Evolutionary conservation across 1,284 basidiomycete genomes (phyloP).

Genomic region (Microbotryum scabiosae): DNA sequence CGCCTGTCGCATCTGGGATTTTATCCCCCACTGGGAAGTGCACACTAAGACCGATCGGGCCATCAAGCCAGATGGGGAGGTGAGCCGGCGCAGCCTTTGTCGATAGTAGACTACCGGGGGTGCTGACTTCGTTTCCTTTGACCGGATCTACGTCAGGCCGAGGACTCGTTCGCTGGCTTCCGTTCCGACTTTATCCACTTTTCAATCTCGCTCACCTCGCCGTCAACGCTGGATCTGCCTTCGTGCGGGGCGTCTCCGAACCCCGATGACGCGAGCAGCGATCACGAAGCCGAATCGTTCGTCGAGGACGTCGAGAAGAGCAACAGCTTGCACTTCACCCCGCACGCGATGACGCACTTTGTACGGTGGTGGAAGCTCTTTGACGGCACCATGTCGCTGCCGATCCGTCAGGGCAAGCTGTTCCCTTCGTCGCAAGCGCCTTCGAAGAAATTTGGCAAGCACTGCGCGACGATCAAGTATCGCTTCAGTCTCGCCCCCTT

Average conservation of each 20-base stretch:
- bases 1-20: constrained; percentile 70
- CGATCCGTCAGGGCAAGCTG: constrained; percentile 75
- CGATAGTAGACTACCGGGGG: too few species aligned
- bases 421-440: constrained; percentile 63
- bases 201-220: constrained; percentile 75
- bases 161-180: constrained; percentile 81
- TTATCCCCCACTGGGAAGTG: constrained; percentile 74
- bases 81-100: constrained; percentile 36
- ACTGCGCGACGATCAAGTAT: constrained; percentile 89
- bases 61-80: constrained; percentile 44
- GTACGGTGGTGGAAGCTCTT: constrained; percentile 87
- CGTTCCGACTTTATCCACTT: constrained; percentile 92
- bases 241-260: constrained; percentile 10
- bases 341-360: constrained; percentile 81
- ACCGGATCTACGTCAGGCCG: constrained; percentile 36
- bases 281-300: background rate
- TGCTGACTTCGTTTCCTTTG: constrained; percentile 10
- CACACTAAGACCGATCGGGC: constrained; percentile 49
- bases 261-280: constrained; percentile 21
- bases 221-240: constrained; percentile 37
- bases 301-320: constrained; percentile 33
- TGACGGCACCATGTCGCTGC: constrained; percentile 67
- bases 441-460: constrained; percentile 81
- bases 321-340: constrained; percentile 80
- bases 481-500: constrained; percentile 68